These are phyloP conservation scores for Hanseniaspora valbyensis DNA, from an alignment of 805 yeast genomes.

Conservation along the genomic window DNA sequence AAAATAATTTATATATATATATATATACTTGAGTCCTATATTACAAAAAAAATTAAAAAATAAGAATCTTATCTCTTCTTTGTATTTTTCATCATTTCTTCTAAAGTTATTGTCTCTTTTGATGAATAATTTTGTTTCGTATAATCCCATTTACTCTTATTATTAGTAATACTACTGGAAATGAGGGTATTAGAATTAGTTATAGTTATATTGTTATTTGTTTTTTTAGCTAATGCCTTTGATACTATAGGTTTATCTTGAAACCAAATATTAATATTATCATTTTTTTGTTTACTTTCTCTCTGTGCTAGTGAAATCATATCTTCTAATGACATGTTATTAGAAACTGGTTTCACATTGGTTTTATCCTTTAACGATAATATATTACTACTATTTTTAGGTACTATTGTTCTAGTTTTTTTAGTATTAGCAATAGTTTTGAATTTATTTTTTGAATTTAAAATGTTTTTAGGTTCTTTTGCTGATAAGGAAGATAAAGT, in stretches of 20 bases:
- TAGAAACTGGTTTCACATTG: neutral
- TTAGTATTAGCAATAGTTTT: too few species aligned
- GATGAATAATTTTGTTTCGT: neutral
- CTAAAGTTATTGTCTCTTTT: neutral
- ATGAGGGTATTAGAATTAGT: too few species aligned
- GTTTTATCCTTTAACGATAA: neutral
- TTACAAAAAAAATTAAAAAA: too few species aligned
- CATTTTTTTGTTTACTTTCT: neutral
- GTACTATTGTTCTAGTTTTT: neutral
- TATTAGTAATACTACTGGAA: neutral
- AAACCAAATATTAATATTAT: slow-evolving; percentile 4
- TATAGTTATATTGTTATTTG: too few species aligned
- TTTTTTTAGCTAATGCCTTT: neutral
- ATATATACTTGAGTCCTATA: neutral
- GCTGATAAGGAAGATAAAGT: neutral
- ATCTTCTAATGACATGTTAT: slow-evolving; percentile 5
- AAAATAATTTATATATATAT: too few species aligned
- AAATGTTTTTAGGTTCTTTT: neutral
- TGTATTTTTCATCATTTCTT: neutral
- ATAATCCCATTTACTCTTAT: slow-evolving; percentile 8
- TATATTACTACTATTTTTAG: neutral
- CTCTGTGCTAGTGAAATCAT: slow-evolving; percentile 6
- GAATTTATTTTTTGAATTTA: too few species aligned
- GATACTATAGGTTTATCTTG: neutral
- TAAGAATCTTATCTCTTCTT: neutral